These are phyloP conservation scores for Monosporozyma solicola DNA, from an alignment of 805 yeast genomes.

Conservation along the genomic window DNA sequence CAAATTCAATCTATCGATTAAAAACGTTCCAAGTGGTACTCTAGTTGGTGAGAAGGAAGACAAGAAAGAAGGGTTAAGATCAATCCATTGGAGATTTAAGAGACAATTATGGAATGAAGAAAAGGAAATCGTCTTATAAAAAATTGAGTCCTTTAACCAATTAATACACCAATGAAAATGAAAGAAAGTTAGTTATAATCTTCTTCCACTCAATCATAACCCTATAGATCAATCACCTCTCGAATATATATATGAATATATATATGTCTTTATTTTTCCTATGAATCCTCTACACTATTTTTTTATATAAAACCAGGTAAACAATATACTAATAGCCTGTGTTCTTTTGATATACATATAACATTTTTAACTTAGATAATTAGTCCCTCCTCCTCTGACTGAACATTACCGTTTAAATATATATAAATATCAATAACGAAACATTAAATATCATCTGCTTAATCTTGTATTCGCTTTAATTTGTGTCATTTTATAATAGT, in stretches of 20 bases:
- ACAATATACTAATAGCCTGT: not conserved
- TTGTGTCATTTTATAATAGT: not conserved
- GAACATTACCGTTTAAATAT: not conserved
- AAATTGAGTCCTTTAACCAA: no score
- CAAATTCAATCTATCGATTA: slow-evolving; percentile 48
- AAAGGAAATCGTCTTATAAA: slow-evolving; percentile 42
- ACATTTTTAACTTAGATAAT: not conserved
- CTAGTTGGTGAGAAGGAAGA: slow-evolving; percentile 50
- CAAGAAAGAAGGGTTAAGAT: slow-evolving; percentile 34
- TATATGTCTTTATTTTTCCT: not conserved
- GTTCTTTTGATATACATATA: not conserved
- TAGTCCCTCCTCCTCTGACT: not conserved
- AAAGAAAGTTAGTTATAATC: not conserved
- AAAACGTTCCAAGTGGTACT: slow-evolving; percentile 64
- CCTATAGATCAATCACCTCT: not conserved
- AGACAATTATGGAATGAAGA: slow-evolving; percentile 51
- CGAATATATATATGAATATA: no score
- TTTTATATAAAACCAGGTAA: not conserved
- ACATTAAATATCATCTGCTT: no score
- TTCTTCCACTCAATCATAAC: not conserved
- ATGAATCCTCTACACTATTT: not conserved
- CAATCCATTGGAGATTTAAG: slow-evolving; percentile 64
- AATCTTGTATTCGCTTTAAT: not conserved
- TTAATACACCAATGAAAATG: no score
- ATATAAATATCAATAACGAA: not conserved